Percentiles rank a stretch among this genome's conserved stretches.
Evolutionary conservation across 2,329 filamentous ascomycete species (phyloP).

Genomic region (Eutypella sp.): DNA sequence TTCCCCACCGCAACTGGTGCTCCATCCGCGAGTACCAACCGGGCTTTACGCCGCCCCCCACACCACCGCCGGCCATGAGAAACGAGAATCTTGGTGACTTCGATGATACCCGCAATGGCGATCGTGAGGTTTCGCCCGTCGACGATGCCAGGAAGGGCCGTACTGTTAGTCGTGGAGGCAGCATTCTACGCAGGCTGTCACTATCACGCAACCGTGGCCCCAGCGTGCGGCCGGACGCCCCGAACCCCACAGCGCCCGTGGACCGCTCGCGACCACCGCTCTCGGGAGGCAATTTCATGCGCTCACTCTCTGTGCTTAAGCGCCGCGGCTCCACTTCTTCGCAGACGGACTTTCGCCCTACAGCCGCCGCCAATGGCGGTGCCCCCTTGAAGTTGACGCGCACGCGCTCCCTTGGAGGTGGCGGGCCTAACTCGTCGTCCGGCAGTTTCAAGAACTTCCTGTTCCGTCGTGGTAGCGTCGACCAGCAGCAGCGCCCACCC

Average conservation of each 20-base stretch:
- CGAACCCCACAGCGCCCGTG: conserved; percentile 31
- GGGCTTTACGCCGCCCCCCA: conserved; percentile 67
- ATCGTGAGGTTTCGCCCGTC: background rate
- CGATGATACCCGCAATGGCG: background rate
- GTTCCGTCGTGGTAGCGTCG: conserved; percentile 36
- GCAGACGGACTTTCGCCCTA: conserved; percentile 20
- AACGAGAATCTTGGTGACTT: conserved; percentile 27
- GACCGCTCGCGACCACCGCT: conserved; percentile 45
- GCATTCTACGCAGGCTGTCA: conserved; percentile 39
- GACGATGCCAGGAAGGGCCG: conserved; percentile 16
- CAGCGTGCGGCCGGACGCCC: conserved; percentile 31
- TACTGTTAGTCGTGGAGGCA: conserved; percentile 19
- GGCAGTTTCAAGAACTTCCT: conserved; percentile 37
- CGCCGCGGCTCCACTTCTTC: conserved; percentile 33
- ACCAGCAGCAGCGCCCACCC: conserved; percentile 19
- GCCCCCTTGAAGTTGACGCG: conserved; percentile 48
- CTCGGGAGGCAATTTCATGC: conserved; percentile 39
- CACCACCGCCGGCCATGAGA: conserved; percentile 54
- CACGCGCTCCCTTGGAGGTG: conserved; percentile 57
- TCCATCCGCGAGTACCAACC: conserved; percentile 82
- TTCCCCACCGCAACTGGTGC: conserved; percentile 94
- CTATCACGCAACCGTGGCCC: conserved; percentile 37
- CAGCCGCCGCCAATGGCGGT: too few species aligned
- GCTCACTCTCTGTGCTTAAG: conserved; percentile 36
- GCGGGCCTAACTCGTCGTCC: conserved; percentile 43